Evolutionary conservation across 1,284 basidiomycete species (phyloP).

Genomic region (Malassezia sympodialis): DNA sequence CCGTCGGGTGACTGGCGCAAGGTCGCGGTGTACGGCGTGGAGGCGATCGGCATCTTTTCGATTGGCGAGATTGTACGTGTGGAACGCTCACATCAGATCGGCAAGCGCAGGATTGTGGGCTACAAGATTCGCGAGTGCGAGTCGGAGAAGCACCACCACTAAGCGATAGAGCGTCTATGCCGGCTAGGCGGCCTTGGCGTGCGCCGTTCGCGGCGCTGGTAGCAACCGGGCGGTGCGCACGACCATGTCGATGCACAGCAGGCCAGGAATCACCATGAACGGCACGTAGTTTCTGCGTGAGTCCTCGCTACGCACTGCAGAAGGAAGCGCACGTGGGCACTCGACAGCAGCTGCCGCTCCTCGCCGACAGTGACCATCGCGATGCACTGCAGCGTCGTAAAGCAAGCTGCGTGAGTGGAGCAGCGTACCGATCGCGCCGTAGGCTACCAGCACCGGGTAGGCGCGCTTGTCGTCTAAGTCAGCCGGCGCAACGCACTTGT

Average conservation of each 20-base stretch:
- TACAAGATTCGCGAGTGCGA: constrained; percentile 12
- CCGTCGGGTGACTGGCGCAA: constrained; percentile 67
- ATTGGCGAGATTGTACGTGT: constrained; percentile 45
- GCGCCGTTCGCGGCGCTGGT: not conserved
- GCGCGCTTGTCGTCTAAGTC: constrained; percentile 14
- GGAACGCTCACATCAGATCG: constrained; percentile 8
- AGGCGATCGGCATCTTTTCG: constrained; percentile 75
- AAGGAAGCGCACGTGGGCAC: constrained; percentile 11
- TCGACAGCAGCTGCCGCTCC: constrained; percentile 14
- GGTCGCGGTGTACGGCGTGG: constrained; percentile 68
- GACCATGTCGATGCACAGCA: constrained; percentile 8
- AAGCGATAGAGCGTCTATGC: not conserved
- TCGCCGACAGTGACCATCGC: constrained; percentile 13
- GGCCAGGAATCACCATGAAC: constrained; percentile 11
- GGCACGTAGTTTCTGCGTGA: constrained; percentile 16
- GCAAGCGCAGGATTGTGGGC: constrained; percentile 19
- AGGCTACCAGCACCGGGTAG: constrained; percentile 16
- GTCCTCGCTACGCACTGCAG: constrained; percentile 12
- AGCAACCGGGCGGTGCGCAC: constrained; percentile 2
- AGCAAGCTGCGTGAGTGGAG: not conserved
- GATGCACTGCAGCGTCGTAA: constrained; percentile 21
- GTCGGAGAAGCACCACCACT: constrained; percentile 7
- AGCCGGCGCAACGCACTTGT: not conserved
- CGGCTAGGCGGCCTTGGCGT: not conserved
- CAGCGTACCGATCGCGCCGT: constrained; percentile 14